A percentile compares a stretch with the other conserved stretches of the same genome.
Conservation (phyloP, 2,329 filamentous ascomycete genomes). For the Leptographium wingfieldii region DNA sequence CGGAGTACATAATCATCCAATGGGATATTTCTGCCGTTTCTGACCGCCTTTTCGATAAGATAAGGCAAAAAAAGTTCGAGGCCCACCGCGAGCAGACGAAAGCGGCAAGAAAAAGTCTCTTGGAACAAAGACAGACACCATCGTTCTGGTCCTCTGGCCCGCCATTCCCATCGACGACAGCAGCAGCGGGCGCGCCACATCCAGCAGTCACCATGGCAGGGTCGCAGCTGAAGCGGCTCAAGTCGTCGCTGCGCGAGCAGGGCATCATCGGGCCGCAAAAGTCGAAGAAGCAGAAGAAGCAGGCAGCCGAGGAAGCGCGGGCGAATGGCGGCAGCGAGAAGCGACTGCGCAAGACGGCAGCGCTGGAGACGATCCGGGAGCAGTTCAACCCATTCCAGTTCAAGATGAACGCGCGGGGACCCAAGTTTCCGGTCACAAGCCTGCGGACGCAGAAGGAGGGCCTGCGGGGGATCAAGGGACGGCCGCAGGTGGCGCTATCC, state of each 20-base stretch:
- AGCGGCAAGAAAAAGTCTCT: conserved; percentile 3
- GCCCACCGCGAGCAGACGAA: background rate
- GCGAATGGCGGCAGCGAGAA: conserved; percentile 49
- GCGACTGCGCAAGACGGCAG: conserved; percentile 62
- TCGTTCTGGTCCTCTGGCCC: no score
- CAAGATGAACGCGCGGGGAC: conserved; percentile 62
- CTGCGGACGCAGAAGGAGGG: conserved; percentile 41
- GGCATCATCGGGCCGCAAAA: conserved; percentile 85
- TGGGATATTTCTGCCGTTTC: conserved; percentile 11
- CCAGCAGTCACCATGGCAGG: conserved; percentile 56
- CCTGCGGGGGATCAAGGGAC: conserved; percentile 49
- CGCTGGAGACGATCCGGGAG: conserved; percentile 77
- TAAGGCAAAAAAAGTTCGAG: conserved; percentile 14
- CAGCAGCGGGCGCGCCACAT: background rate
- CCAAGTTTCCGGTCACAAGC: conserved; percentile 77
- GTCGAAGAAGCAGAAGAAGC: conserved; percentile 87
- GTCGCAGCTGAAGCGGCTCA: conserved; percentile 92
- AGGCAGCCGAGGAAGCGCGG: conserved; percentile 53
- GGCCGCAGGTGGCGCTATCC: conserved; percentile 76
- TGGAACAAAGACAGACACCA: background rate
- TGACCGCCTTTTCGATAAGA: conserved; percentile 21
- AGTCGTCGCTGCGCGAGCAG: conserved; percentile 77
- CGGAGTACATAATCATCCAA: no score
- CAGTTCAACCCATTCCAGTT: conserved; percentile 98
- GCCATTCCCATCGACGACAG: background rate